Base-by-base conservation (phyloP, 2,329 filamentous ascomycete species). In the Sclerotinia spermophila region DNA sequence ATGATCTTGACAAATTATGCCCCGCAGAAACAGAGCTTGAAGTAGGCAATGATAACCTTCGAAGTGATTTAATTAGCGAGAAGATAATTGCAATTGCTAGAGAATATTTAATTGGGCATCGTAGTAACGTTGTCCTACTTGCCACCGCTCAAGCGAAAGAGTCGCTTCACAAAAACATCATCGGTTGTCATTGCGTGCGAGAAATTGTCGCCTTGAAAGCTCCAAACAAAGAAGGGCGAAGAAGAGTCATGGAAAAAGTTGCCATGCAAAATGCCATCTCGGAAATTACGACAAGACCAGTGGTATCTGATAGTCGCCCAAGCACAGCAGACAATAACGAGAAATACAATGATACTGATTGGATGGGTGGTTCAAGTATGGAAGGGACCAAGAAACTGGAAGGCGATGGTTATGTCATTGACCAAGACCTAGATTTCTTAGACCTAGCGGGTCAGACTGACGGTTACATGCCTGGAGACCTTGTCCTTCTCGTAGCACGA, bases 391-490 rank as follows among this genome's bases (percentile, higher is more conserved):
- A 75, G 11, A 76, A 81, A 75, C 17, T 44, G 30, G 60, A 35
- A 35, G 79, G 77, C 68, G 86, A 87, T 68, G 91, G 90, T 0
- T 96, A 97, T 76, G 81, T 90, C 1, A 83, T 97, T 8, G 91
- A 94, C 71, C 82, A 88, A 0, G 87, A 91, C 64, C 87, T 99
- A 15, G 96, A 99, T 79, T 92, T 98, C 71, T 87, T 98, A 13
- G 95, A 98, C 73, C 86, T 99, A 70, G 94, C 96, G 27, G 94
- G 96, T 1, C 91, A 95, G 75, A 98, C 95, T 0, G 96, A 99
- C 78, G 96, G 96, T 0, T 99, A 98, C 79, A 97, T 98, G 94
- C 95, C 96, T 0, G 96, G 94, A 5, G 96, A 99, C 80, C 85
- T 99, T 51, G 89, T 91, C 24, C 86, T 97, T 2, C 87, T 99